Evolutionary conservation across 164 flowering plant species (phyloP), one percentile per base, ranked within the genome.

Genomic region (Euptelea pleiosperma): DNA sequence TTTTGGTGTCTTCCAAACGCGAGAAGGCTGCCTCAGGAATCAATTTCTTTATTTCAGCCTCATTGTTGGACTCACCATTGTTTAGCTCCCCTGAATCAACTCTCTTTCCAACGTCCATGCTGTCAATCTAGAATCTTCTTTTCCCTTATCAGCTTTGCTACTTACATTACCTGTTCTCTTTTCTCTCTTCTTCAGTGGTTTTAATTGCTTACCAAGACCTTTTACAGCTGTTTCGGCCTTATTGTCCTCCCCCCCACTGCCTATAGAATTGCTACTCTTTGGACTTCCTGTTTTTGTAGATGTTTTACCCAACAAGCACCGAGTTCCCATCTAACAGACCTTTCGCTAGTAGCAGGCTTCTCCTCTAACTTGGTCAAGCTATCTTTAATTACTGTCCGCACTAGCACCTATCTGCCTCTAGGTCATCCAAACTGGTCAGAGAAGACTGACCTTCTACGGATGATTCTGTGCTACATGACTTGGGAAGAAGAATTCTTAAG

Each of bases 291-390:
- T 67, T 89, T 91, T 69, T 83, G 92, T 28, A 91, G 66, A 78
- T 91, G 93, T 59, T 91, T 87, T 58, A 85, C 69, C 96, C 90
- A 89, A 67, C 85, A 85, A 49, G 89, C 77, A 64, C 96, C 95
- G 57, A 91, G 91, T 66, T 91, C 96, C 96, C 98, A 91, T 75
- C 96, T 78, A 59, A 89, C 65, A 62, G 75, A 61, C 48, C 70
- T 73, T 60, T 69, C 69, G 26, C 64, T 26, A 33, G 15, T 44
- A 30, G 28, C 46, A 16, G 74, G 60, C 30, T 62, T 59, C 52
- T 60, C 79, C 59, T 77, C 77, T 54, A 89, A 63, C 53, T 72
- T 76, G 36, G 54, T 58, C 74, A 87, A 70, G 73, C 91, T 81
- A 52, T 85, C 87, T 62, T 74, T 62, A 41, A 87, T 56, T 25